Conservation (phyloP, 768 basidiomycete species). For the Lactarius psammicola region DNA sequence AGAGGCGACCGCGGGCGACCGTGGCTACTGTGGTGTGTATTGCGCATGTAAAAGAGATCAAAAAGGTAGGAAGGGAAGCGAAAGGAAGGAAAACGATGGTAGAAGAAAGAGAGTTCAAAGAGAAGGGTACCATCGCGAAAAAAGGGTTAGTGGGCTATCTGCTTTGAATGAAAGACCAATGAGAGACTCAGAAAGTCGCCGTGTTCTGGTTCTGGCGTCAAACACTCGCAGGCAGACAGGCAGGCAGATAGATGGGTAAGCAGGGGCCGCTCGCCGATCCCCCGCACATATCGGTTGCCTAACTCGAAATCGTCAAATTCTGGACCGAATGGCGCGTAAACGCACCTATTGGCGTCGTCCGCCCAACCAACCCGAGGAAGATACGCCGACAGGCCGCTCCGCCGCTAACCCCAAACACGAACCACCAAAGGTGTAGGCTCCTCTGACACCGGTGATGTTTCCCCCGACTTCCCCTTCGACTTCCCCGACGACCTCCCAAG, state of each 20-base stretch:
- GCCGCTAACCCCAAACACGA: neutral
- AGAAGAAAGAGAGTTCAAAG: conserved; percentile 8
- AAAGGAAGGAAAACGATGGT: neutral
- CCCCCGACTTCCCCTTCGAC: neutral
- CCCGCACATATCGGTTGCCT: neutral
- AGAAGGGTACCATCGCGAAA: conserved; percentile 2
- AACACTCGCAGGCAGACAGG: neutral
- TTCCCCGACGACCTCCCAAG: neutral
- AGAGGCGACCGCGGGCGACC: neutral
- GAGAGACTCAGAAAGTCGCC: conserved; percentile 13
- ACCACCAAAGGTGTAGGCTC: neutral
- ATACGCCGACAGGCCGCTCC: neutral
- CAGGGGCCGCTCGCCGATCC: neutral
- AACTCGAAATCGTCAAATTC: neutral
- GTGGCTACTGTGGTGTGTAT: neutral
- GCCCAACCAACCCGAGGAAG: neutral
- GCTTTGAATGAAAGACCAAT: conserved; percentile 4
- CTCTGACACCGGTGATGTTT: neutral
- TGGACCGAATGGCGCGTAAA: neutral
- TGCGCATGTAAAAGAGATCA: conserved; percentile 2
- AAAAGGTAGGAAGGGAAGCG: neutral
- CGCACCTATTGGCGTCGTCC: neutral
- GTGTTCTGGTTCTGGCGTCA: conserved; percentile 1
- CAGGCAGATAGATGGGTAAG: neutral
- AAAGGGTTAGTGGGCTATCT: neutral